Evolutionary conservation across 495 filamentous ascomycete genomes (phyloP).

Genomic region (Halenospora varia): DNA sequence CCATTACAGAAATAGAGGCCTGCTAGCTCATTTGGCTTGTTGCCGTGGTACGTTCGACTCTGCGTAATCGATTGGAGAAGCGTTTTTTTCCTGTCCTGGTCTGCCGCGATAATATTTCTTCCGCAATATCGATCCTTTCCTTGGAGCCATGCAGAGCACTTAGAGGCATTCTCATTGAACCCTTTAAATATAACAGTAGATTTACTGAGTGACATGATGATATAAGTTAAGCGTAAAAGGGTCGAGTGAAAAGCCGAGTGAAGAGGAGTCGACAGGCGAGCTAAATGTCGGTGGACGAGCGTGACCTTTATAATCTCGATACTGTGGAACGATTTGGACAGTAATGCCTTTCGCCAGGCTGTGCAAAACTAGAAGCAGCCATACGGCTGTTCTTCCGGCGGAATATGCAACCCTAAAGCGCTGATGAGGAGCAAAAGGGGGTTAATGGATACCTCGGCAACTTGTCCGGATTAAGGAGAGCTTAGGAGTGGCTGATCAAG

Average conservation of each 20-base stretch:
- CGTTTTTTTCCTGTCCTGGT: neutral
- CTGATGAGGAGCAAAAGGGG: slow-evolving; percentile 1
- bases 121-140: neutral
- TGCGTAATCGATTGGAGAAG: neutral
- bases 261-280: neutral
- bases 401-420: neutral
- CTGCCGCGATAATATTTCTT: neutral
- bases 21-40: neutral
- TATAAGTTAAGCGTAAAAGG: neutral
- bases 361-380: neutral
- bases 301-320: neutral
- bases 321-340: neutral
- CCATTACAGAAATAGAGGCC: slow-evolving; percentile 2
- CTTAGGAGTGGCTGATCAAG: neutral
- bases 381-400: neutral
- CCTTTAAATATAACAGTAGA: neutral
- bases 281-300: neutral
- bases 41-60: neutral
- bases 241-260: neutral
- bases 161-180: neutral
- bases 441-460: neutral
- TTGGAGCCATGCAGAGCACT: neutral
- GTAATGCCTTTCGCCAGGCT: neutral
- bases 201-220: neutral
- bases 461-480: neutral